Evolutionary conservation across 2,329 filamentous ascomycete species (phyloP), one percentile per base, ranked within the genome.

Genomic region (Myriosclerotinia scirpicola): DNA sequence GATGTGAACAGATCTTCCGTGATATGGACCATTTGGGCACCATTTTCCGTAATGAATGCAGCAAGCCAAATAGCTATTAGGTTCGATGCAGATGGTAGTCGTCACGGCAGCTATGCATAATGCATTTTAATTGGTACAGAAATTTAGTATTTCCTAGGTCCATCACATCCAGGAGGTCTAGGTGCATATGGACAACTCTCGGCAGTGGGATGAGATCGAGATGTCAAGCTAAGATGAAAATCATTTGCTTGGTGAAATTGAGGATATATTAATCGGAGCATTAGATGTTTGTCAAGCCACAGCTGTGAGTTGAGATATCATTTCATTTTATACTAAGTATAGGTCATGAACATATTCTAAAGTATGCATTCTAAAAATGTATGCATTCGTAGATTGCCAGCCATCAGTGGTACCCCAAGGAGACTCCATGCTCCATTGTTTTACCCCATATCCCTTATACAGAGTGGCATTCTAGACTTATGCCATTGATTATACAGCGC

Each of bases 301-400:
- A n/a, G 12, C 36, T 42, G 30, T 66, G 64, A 61, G 64, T 61
- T 61, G 55, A 66, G 64, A 66, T 54, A 38, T 61, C 52, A 50
- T 53, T 66, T 61, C 48, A 66, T 61, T 66, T 22, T 61, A 61
- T 30, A 66, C 64, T 61, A 65, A 15, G 50, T 26, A 50, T 53
- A 30, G 30, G 48, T 26, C 50, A 38, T 61, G 40, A n/a, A 60
- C 26, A 61, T 30, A 54, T 54, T 66, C 64, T 61, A 54, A 61
- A 48, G 17, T 26, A 44, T 48, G 17, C 20, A 42, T 42, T 44
- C 62, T 59, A 40, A 7, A 50, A 48, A 30, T 17, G 12, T 34
- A 34, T 48, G 42, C 42, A 56, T 64, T 46, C 5, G n/a, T 58
- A 22, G 15, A 60, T 61, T 61, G 36, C 44, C 48, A 46, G 55